phyloP scores from a whole-genome alignment of 352 stramenopile genomes.

The Phytophthora capsici region DNA sequence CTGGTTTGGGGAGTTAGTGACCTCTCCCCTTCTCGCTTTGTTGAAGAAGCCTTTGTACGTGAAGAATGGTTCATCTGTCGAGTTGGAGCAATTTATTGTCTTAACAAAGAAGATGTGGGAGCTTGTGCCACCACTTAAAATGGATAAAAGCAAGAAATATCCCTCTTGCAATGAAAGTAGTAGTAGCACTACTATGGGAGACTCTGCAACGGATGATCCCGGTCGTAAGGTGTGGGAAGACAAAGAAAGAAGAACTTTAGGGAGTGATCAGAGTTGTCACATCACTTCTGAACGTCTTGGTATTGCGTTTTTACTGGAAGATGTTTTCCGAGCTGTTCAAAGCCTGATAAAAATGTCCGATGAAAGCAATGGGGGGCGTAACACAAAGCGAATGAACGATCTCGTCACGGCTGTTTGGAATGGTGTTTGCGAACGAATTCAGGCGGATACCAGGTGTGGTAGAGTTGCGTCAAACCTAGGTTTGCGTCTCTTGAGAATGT shows the following conservation, averaged over 20 bases:
- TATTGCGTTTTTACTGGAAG: conserved; percentile 57
- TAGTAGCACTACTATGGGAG: conserved; percentile 22
- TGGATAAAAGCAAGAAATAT: conserved; percentile 7
- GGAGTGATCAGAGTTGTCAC: not conserved
- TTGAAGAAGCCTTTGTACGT: conserved; percentile 12
- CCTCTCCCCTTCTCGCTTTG: conserved; percentile 36
- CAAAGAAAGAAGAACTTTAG: not conserved
- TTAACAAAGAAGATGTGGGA: conserved; percentile 36
- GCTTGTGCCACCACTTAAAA: not conserved
- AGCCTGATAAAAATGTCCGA: conserved; percentile 35
- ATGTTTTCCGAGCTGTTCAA: conserved; percentile 52
- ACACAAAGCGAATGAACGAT: conserved; percentile 9
- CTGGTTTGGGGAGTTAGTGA: conserved; percentile 61
- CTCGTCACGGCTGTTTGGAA: conserved; percentile 42
- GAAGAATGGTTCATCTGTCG: conserved; percentile 3
- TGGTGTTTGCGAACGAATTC: conserved; percentile 52
- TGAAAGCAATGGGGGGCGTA: conserved; percentile 4
- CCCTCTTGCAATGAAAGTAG: conserved; percentile 21
- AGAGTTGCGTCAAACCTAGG: conserved; percentile 36
- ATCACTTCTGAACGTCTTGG: conserved; percentile 45
- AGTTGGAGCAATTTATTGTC: conserved; percentile 41
- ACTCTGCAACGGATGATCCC: conserved; percentile 10
- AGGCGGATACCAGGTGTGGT: conserved; percentile 6
- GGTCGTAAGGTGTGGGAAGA: not conserved
- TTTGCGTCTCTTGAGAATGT: conserved; percentile 51